A percentile compares a stretch with the other conserved stretches of the same genome.
Evolutionary conservation across 2,329 filamentous ascomycete genomes (phyloP).

Genomic region (Torrubiella hemipterigena): DNA sequence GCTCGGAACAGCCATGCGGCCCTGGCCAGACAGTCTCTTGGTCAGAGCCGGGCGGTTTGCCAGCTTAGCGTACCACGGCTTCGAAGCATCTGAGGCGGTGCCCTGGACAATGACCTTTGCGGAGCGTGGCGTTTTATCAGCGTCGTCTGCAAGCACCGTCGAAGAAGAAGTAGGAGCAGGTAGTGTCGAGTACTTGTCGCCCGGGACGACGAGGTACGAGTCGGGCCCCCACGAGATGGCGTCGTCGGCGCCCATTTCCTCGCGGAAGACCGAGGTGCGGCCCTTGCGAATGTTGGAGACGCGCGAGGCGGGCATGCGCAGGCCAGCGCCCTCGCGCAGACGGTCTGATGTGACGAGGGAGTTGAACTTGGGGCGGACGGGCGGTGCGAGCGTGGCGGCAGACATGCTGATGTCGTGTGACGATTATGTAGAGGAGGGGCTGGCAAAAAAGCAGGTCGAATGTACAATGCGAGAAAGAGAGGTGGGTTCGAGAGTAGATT

Average conservation of each 20-base stretch:
- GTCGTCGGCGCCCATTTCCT: conserved; percentile 30
- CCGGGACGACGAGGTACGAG: conserved; percentile 4
- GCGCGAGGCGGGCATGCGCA: conserved; percentile 23
- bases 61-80: conserved; percentile 31
- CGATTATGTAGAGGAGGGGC: conserved; percentile 1
- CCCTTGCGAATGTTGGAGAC: conserved; percentile 34
- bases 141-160: no score
- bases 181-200: no score
- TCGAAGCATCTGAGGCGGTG: conserved; percentile 5
- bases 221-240: conserved; percentile 12
- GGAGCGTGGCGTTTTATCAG: no score
- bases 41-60: conserved; percentile 22
- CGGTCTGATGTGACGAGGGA: conserved; percentile 37
- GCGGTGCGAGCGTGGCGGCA: conserved; percentile 6
- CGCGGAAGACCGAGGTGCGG: conserved; percentile 39
- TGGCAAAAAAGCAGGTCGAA: background rate
- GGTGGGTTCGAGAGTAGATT: background rate
- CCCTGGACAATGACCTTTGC: no score
- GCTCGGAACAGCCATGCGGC: conserved; percentile 27
- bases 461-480: background rate
- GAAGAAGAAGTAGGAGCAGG: no score
- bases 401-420: conserved; percentile 3
- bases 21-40: conserved; percentile 29
- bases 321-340: conserved; percentile 32
- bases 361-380: conserved; percentile 35